Percentiles rank a stretch among this genome's conserved stretches.
Evolutionary conservation across 495 filamentous ascomycete genomes (phyloP).

Genomic region (Pseudoneurospora amorphoporcata): DNA sequence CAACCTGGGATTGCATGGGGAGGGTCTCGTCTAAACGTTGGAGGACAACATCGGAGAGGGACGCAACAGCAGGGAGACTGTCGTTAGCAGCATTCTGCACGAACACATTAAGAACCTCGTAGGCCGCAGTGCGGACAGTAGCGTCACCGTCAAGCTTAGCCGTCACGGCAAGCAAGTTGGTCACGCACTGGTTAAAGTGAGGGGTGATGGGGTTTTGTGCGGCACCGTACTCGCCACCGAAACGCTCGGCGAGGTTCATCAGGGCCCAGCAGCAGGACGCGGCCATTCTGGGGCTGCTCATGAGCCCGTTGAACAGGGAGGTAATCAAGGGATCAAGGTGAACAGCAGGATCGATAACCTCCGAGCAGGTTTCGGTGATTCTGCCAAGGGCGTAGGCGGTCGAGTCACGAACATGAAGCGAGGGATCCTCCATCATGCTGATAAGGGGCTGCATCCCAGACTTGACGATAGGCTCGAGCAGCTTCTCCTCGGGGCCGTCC

Average conservation of each 20-base stretch:
- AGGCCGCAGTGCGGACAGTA: conserved; percentile 93
- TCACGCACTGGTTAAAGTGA: conserved; percentile 88
- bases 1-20: conserved; percentile 84
- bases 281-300: conserved; percentile 93
- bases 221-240: conserved; percentile 68
- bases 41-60: conserved; percentile 71
- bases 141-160: conserved; percentile 77
- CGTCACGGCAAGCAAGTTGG: conserved; percentile 73
- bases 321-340: conserved; percentile 76
- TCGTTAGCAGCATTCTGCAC: conserved; percentile 82
- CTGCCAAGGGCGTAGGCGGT: conserved; percentile 92
- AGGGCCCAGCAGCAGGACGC: conserved; percentile 97
- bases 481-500: conserved; percentile 88
- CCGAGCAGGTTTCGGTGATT: conserved; percentile 83
- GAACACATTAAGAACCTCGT: conserved; percentile 92
- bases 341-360: conserved; percentile 71
- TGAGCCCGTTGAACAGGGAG: conserved; percentile 80
- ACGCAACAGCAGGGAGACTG: conserved; percentile 68
- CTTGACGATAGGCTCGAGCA: conserved; percentile 85
- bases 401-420: conserved; percentile 89
- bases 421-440: conserved; percentile 88
- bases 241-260: conserved; percentile 96
- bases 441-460: conserved; percentile 85
- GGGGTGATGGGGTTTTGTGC: conserved; percentile 75
- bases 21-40: conserved; percentile 85